Percentiles rank a stretch among this genome's conserved stretches.
phyloP scores from a whole-genome alignment of 495 filamentous ascomycete species.

The Staphylotrichum longicolle region DNA sequence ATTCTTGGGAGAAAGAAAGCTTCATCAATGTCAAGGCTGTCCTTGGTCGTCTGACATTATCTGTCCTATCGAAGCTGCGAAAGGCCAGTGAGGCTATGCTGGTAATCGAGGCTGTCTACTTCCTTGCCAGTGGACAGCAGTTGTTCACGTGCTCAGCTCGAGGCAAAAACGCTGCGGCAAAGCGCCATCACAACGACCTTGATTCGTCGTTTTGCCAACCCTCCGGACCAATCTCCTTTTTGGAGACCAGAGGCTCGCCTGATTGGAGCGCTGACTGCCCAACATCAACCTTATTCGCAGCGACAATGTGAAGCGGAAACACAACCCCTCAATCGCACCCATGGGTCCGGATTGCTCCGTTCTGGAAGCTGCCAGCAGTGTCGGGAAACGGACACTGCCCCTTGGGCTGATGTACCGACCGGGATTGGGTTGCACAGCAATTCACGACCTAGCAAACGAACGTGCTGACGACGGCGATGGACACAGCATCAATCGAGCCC shows the following conservation, averaged over 20 bases:
- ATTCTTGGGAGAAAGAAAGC: too few relatives aligned
- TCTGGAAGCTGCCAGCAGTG: constrained; percentile 3
- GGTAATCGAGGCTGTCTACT: neutral
- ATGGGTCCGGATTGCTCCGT: neutral
- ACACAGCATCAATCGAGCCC: neutral
- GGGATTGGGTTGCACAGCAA: neutral
- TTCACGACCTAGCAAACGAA: constrained; percentile 5
- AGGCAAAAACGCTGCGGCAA: neutral
- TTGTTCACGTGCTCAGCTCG: constrained; percentile 12
- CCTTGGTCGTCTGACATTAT: neutral
- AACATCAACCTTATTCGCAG: neutral
- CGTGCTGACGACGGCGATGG: constrained; percentile 5
- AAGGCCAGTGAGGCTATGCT: constrained; percentile 11
- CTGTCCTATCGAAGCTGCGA: neutral
- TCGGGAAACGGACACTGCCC: neutral
- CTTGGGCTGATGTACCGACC: neutral
- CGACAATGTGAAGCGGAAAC: too few relatives aligned
- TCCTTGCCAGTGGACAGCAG: neutral
- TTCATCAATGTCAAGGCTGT: too few relatives aligned
- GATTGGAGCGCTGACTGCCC: neutral
- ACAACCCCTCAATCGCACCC: too few relatives aligned
- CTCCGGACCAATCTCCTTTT: constrained; percentile 1
- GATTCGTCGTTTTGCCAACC: constrained; percentile 15
- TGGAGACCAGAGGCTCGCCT: neutral
- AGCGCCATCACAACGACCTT: neutral